Evolutionary conservation across 2,329 filamentous ascomycete species (phyloP).

Genomic region (Hysterium pulicare): DNA sequence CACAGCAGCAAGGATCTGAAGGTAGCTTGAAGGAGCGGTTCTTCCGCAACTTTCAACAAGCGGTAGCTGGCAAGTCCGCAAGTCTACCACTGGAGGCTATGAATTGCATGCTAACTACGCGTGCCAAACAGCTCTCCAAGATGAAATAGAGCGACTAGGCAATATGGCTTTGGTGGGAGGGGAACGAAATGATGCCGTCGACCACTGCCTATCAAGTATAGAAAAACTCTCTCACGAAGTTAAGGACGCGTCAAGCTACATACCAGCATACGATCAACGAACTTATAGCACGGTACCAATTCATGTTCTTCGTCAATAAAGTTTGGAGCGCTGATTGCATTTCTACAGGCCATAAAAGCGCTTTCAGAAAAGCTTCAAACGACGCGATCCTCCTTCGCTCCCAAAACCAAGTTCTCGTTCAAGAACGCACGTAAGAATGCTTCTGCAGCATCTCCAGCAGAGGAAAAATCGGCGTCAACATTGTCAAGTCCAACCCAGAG

Average conservation of each 20-base stretch:
- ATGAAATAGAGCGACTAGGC: slow-evolving; percentile 68
- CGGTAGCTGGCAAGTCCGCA: slow-evolving; percentile 64
- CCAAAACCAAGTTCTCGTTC: slow-evolving; percentile 81
- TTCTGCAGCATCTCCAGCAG: too few relatives aligned
- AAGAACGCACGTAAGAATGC: slow-evolving; percentile 57
- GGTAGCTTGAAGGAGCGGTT: slow-evolving; percentile 68
- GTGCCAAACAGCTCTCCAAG: slow-evolving; percentile 63
- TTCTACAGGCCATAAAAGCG: slow-evolving; percentile 76
- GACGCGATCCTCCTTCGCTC: slow-evolving; percentile 63
- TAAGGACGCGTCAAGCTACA: slow-evolving; percentile 74
- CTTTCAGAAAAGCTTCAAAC: slow-evolving; percentile 75
- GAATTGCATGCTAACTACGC: too few relatives aligned
- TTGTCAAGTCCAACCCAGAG: too few relatives aligned
- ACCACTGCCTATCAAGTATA: slow-evolving; percentile 76
- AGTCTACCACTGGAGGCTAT: too few relatives aligned
- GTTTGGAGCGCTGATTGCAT: too few relatives aligned
- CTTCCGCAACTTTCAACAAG: slow-evolving; percentile 77
- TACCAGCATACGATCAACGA: slow-evolving; percentile 86
- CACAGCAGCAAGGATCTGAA: slow-evolving; percentile 17
- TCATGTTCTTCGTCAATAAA: not conserved
- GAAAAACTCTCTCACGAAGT: slow-evolving; percentile 78
- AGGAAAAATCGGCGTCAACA: too few relatives aligned
- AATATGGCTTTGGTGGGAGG: slow-evolving; percentile 62
- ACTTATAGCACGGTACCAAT: slow-evolving; percentile 73
- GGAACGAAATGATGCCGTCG: slow-evolving; percentile 76